Base-by-base conservation (phyloP, 2,329 filamentous ascomycete species). In the Fusarium albosuccineum region DNA sequence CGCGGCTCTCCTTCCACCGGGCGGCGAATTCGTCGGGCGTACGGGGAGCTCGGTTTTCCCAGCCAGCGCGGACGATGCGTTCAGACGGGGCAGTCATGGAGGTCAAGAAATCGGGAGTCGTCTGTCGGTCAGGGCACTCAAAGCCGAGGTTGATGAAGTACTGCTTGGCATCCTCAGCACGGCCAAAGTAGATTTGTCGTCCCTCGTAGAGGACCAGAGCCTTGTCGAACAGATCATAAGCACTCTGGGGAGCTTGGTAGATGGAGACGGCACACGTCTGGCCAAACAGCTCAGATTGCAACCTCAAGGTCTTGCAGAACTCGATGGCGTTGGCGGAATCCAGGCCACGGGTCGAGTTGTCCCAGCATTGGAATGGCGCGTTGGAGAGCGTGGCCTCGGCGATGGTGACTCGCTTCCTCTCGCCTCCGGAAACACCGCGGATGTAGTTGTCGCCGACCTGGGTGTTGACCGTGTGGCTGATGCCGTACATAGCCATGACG, bases 361-460 rank as follows among this genome's bases (percentile, higher is more conserved):
- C 75, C 74, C 75, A 76, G 49, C 75, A 76, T 46, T 73, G 71
- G 22, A 74, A 77, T 3, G 84, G 84, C 0, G 84, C 82, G 26
- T 80, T 80, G 5, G 84, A 85, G n/a, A 87, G 78, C 0, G 83
- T 79, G 0, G 90, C 92, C 76, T 94, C 91, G 1, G 91, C 90
- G 67, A 94, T 93, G 22, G 88, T 90, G 5, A 93, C 91, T 70
- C 91, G 89, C 76, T 94, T 94, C 26, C 91, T 82, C 77, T 94
- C 92, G 46, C 92, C 92, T 64, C 92, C 92, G 40, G 88, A 91
- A 0, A 94, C 89, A 74, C 92, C 92, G 37, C 91, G 86, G 7
- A 90, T 85, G 71, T 80, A 84, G 66, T 90, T 88, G 71, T 93
- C 88, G 29, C 92, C 92, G 6, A 94, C 91, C 2, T 87, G 82